Conservation (phyloP, 208 protist genomes). For the Acanthamoeba castellanii region DNA sequence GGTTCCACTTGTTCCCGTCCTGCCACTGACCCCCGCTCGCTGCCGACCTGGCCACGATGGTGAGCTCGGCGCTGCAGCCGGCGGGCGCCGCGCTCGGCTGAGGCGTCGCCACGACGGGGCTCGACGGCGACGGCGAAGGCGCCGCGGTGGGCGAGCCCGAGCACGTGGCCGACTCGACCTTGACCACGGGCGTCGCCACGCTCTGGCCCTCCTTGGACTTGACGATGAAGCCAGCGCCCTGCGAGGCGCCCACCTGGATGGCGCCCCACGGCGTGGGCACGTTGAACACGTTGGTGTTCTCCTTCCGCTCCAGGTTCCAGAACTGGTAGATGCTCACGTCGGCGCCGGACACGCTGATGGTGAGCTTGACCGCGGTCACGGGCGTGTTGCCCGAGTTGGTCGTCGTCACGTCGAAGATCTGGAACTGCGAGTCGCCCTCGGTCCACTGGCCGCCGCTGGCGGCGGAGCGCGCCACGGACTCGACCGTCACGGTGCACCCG, state of each 20-base stretch:
- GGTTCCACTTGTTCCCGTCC: neutral
- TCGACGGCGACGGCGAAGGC: neutral
- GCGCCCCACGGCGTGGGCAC: neutral
- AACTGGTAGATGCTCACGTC: neutral
- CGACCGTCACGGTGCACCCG: neutral
- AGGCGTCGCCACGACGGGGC: neutral
- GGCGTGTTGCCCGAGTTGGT: neutral
- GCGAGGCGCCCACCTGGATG: neutral
- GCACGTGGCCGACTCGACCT: neutral
- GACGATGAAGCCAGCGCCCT: slow-evolving; percentile 4
- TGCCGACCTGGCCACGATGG: neutral
- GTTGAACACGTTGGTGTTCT: neutral
- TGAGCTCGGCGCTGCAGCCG: neutral
- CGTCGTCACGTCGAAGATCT: slow-evolving; percentile 5
- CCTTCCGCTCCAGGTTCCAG: slow-evolving; percentile 20
- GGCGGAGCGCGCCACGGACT: neutral
- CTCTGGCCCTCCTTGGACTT: neutral
- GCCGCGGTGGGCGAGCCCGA: neutral
- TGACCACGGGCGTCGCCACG: neutral
- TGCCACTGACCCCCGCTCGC: neutral
- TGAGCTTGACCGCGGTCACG: neutral
- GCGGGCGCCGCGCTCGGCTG: neutral
- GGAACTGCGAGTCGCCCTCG: slow-evolving; percentile 3
- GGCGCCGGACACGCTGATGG: neutral
- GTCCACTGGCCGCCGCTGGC: neutral